A percentile compares a stretch with the other conserved stretches of the same genome.
Conservation (phyloP, 108 stramenopile species). For the Nitzschia sp. region DNA sequence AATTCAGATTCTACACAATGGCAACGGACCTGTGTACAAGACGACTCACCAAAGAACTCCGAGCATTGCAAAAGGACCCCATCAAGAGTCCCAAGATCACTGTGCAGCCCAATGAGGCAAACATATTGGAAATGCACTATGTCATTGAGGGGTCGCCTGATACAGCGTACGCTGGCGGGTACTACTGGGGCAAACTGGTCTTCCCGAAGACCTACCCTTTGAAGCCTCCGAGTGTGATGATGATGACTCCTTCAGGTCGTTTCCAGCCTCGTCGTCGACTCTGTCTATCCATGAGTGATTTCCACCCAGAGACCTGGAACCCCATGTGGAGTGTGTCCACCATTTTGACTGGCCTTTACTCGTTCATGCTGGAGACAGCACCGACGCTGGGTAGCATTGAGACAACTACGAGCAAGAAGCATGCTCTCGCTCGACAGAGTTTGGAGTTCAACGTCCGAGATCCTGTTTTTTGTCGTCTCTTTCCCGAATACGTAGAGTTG, state of each 20-base stretch:
- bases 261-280: constrained; percentile 81
- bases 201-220: constrained; percentile 92
- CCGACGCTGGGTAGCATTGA: constrained; percentile 90
- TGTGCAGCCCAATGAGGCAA: constrained; percentile 69
- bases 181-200: constrained; percentile 75
- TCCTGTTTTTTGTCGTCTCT: constrained; percentile 62
- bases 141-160: constrained; percentile 87
- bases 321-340: constrained; percentile 96
- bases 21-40: constrained; percentile 76
- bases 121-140: constrained; percentile 95
- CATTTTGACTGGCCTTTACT: constrained; percentile 92
- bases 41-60: constrained; percentile 77
- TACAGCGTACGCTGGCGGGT: constrained; percentile 77
- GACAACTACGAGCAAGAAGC: constrained; percentile 65
- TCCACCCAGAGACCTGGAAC: constrained; percentile 61
- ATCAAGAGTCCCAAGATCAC: constrained; percentile 70
- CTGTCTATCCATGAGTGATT: constrained; percentile 91
- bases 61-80: constrained; percentile 72
- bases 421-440: constrained; percentile 73
- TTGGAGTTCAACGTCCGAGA: constrained; percentile 82
- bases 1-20: constrained; percentile 32
- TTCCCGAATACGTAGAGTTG: constrained; percentile 78
- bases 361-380: constrained; percentile 91
- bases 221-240: constrained; percentile 93
- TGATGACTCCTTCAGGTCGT: constrained; percentile 92